Evolutionary conservation across 345 rosid genomes (phyloP), one percentile per base, ranked within the genome.

Genomic region (Limnanthes douglasii): DNA sequence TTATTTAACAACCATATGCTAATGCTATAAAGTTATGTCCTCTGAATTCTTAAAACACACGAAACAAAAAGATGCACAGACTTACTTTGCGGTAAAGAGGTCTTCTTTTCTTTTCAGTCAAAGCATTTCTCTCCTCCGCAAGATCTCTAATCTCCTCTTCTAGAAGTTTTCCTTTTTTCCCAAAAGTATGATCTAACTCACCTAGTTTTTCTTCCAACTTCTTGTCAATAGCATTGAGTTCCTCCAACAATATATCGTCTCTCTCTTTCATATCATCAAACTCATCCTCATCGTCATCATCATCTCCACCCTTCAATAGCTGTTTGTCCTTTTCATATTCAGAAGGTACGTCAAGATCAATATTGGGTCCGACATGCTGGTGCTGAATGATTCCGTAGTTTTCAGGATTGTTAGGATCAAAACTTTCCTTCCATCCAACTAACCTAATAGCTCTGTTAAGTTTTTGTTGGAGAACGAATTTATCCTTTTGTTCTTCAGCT

Each of bases 211-310:
- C 78, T 43, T 88, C 95, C 37, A 88, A 83, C 41, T 63, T 70
- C 72, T 60, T 70, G 54, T 88, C 97, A 5, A 88, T 76, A 14
- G 64, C 79, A 61, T 76, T 69, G 18, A 88, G 73, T 62, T 79
- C 62, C 64, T 62, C 81, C 37, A 83, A 46, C 34, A 88, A 36
- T 33, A 72, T 72, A 46, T 79, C 71, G 61, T 83, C 95, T 60
- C 51, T 69, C 56, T 83, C 97, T 63, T 76, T 79, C 84, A 79
- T 62, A 57, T 88, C 95, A 77, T 88, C 95, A 72, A 72, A 83
- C 67, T 79, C 94, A 31, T 71, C 90, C 34, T 73, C 84, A 8
- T 73, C 61, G 13, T 69, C 81, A 34, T 46, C 64, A 26, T 59
- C 56, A 11, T 54, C 55, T 29, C 33, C 61, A 21, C 49, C 59